Evolutionary conservation across 2,329 filamentous ascomycete species (phyloP), one percentile per base, ranked within the genome.

Genomic region (Colletotrichum tofieldiae): DNA sequence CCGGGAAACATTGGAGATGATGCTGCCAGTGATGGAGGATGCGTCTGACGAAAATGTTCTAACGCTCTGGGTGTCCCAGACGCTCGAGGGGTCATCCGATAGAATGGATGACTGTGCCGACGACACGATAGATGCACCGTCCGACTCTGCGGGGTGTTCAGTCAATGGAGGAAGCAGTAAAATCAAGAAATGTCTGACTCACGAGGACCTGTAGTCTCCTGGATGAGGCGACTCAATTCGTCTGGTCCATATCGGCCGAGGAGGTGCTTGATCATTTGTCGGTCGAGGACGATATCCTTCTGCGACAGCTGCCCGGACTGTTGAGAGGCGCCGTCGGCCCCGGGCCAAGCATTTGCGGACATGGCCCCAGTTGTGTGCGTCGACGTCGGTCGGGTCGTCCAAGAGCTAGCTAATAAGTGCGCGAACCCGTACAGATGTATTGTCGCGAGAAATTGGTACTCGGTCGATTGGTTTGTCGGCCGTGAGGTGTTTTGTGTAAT

Each of bases 1-100:
- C 20, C 79, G 78, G 16, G 81, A 82, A n/a, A 84, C 79, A 71
- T 82, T 83, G 49, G 82, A 84, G 41, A 83, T 79, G 71, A 84
- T 82, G 72, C 82, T 84, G 54, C 81, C 80, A 20, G 81, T 80
- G 23, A 81, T 79, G 29, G 81, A 83, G 16, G 81, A 82, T 49
- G 82, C 79, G 73, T 84, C 83, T 64, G 82, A 84, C 62, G 82
- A 84, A 37, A 81, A 80, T 35, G 82, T 80, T 43, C 80, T 78
- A 61, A 82, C 79, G 70, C 82, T 83, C 56, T 75, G 67, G 8
- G 76, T 76, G 63, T 84, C 82, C 72, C 82, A 83, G 37, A 83
- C 73, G 67, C 81, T 83, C 52, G 81, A 77, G 16, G 78, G 75
- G 51, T 82, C 80, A 56, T 83, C 81, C 32, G 80, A 80, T 29